Evolutionary conservation across 495 filamentous ascomycete genomes (phyloP).

Genomic region (Tuber indicum): DNA sequence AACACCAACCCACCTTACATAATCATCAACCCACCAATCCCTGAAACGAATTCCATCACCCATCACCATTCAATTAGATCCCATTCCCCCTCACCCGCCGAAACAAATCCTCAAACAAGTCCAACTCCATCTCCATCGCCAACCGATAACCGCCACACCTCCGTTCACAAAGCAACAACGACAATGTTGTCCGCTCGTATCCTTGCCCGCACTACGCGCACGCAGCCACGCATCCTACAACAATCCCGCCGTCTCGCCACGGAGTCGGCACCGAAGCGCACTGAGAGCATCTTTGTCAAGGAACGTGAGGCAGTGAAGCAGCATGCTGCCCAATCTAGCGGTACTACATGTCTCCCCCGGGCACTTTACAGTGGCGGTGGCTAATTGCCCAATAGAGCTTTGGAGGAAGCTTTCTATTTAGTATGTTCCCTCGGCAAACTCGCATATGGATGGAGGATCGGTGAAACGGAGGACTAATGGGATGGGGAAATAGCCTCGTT

Average conservation of each 20-base stretch:
- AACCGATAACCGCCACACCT: neutral
- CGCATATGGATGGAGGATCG: constrained; percentile 6
- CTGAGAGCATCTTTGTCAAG: constrained; percentile 80
- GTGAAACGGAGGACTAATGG: constrained; percentile 9
- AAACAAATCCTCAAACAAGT: neutral
- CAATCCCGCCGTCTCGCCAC: constrained; percentile 29
- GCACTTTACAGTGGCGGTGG: constrained; percentile 7
- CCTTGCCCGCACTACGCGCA: constrained; percentile 50
- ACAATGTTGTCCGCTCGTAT: constrained; percentile 26
- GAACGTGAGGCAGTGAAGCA: constrained; percentile 78
- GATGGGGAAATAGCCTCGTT: constrained; percentile 52
- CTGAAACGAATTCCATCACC: neutral
- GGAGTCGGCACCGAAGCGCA: constrained; percentile 41
- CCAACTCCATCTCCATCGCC: neutral
- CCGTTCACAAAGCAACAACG: constrained; percentile 12
- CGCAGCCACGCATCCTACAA: constrained; percentile 52
- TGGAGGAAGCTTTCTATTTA: constrained; percentile 92
- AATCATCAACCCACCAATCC: neutral
- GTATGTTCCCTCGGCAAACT: constrained; percentile 50
- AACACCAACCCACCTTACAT: neutral
- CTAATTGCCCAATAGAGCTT: constrained; percentile 55
- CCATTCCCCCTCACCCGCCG: neutral
- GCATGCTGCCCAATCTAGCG: constrained; percentile 71
- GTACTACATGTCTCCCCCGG: constrained; percentile 48
- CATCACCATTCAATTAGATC: neutral